A percentile compares a stretch with the other conserved stretches of the same genome.
phyloP scores from a whole-genome alignment of 2,329 filamentous ascomycete genomes.

The Ophiostoma ips region DNA sequence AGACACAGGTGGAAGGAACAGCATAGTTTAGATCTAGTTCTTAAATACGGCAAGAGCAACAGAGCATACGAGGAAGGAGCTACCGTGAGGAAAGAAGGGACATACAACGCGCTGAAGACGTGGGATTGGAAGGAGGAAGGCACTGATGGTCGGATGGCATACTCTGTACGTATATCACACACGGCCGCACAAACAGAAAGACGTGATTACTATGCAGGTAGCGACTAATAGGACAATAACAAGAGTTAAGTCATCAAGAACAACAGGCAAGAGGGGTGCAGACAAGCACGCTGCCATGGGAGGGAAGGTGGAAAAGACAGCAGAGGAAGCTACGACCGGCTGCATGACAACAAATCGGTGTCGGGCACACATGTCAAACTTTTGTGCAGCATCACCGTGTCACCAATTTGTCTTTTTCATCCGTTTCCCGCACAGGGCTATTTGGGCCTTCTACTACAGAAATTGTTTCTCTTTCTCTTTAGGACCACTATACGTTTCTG shows the following conservation, averaged over 20 bases:
- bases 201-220: background rate
- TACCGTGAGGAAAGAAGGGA: background rate
- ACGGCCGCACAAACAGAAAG: background rate
- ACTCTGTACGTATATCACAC: too few species aligned
- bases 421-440: too few species aligned
- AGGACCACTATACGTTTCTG: too few species aligned
- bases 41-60: background rate
- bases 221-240: background rate
- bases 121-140: background rate
- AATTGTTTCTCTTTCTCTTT: too few species aligned
- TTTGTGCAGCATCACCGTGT: background rate
- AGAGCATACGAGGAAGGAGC: background rate
- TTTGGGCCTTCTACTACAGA: too few species aligned
- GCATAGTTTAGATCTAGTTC: background rate
- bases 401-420: background rate
- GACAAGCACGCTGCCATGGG: background rate
- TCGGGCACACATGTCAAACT: background rate
- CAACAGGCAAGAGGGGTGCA: background rate
- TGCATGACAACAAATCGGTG: background rate
- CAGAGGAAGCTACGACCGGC: background rate
- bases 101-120: background rate
- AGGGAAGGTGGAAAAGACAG: too few species aligned
- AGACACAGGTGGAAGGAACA: background rate
- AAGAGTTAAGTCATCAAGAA: background rate
- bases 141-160: background rate